phyloP scores from a whole-genome alignment of 139 green algal species.

The Chlamydomonas schloesseri region DNA sequence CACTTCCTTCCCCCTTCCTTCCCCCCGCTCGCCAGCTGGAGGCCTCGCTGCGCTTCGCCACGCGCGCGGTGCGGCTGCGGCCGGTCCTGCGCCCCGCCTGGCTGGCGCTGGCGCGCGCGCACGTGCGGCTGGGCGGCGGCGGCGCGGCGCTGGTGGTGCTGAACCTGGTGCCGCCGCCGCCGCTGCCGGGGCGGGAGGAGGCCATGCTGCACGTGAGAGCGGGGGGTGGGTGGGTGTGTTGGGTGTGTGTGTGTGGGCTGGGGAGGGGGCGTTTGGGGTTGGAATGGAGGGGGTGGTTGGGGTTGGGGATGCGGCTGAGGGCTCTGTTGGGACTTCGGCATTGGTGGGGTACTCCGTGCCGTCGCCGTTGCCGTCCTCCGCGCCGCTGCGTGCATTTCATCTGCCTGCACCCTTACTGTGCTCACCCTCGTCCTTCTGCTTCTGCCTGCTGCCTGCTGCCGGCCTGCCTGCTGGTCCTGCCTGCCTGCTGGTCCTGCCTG shows the following conservation, averaged over 20 bases:
- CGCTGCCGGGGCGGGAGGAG: constrained; percentile 39
- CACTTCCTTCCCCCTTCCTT: not conserved
- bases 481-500: not conserved
- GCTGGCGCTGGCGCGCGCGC: constrained; percentile 64
- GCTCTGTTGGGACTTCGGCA: no score
- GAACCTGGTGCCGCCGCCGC: constrained; percentile 67
- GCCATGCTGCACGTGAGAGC: constrained; percentile 52
- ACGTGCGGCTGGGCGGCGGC: constrained; percentile 40
- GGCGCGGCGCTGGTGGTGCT: constrained; percentile 56
- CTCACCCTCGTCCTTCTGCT: no score
- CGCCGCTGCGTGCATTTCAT: no score
- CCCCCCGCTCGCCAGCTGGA: constrained; percentile 26
- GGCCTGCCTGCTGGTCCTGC: no score
- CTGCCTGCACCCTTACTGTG: no score
- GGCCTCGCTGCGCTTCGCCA: constrained; percentile 43
- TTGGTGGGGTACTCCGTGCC: no score
- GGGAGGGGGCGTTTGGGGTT: not conserved
- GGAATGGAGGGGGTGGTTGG: not conserved
- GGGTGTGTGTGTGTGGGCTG: not conserved
- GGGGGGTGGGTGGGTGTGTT: not conserved
- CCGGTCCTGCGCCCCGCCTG: constrained; percentile 58
- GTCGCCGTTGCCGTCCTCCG: no score
- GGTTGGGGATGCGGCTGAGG: no score
- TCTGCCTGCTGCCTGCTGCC: no score
- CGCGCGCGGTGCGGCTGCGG: constrained; percentile 22